A percentile compares a stretch with the other conserved stretches of the same genome.
Evolutionary conservation across 176 grass and related monocot species (phyloP).

Genomic region (Secale cereale): DNA sequence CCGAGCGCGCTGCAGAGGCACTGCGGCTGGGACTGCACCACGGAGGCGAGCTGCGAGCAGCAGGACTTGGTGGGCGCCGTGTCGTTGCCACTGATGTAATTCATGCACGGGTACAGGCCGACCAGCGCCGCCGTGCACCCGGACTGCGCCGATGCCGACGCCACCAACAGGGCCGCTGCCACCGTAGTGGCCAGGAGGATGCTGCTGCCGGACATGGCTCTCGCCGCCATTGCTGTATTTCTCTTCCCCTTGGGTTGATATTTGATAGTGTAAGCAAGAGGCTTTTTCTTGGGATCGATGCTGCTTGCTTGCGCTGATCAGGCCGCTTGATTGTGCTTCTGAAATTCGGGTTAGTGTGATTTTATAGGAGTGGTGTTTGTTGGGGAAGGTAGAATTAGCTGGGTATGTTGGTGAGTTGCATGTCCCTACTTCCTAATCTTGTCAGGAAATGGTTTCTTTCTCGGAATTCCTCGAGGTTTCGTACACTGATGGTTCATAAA

Average conservation of each 20-base stretch:
- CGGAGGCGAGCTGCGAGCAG: constrained; percentile 62
- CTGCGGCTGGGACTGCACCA: constrained; percentile 59
- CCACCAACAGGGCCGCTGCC: constrained; percentile 3
- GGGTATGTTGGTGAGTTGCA: constrained; percentile 36
- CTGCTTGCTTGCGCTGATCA: neutral
- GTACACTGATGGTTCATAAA: neutral
- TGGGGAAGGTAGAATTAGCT: constrained; percentile 2
- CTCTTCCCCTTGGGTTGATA: neutral
- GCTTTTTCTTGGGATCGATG: neutral
- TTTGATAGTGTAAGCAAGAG: neutral
- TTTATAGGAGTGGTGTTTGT: constrained; percentile 16
- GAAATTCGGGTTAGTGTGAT: neutral
- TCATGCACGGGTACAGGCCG: constrained; percentile 83
- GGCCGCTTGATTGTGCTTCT: neutral
- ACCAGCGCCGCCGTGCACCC: constrained; percentile 57
- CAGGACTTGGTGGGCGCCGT: constrained; percentile 43
- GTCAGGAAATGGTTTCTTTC: neutral
- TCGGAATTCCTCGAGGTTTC: neutral
- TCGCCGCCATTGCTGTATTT: neutral
- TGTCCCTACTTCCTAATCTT: constrained; percentile 29
- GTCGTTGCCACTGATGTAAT: constrained; percentile 81
- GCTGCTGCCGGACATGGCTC: neutral
- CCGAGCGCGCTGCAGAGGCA: constrained; percentile 71
- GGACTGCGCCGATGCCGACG: constrained; percentile 44
- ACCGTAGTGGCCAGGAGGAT: neutral